Percentiles rank a stretch among this genome's conserved stretches.
phyloP scores from a whole-genome alignment of 2,329 filamentous ascomycete species.

The Fusarium euwallaceae region DNA sequence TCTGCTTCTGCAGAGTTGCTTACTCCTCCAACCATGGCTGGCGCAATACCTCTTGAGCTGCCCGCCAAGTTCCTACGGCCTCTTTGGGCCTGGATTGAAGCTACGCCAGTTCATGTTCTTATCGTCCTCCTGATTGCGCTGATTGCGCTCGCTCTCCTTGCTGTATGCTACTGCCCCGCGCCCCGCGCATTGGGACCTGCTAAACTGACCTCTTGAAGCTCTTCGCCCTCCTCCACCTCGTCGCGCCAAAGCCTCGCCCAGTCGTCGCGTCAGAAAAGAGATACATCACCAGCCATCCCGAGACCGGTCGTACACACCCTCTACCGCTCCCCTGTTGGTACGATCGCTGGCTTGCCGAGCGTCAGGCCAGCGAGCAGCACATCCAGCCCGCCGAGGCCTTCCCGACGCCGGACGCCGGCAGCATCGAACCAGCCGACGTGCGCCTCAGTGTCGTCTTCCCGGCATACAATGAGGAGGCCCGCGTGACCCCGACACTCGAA shows the following conservation, averaged over 20 bases:
- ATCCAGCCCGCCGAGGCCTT: conserved; percentile 54
- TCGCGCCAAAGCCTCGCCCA: conserved; percentile 84
- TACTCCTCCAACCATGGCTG: conserved; percentile 26
- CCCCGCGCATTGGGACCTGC: background rate
- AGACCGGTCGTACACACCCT: conserved; percentile 55
- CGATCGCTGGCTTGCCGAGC: conserved; percentile 77
- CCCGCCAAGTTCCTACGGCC: conserved; percentile 52
- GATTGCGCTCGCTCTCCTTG: conserved; percentile 52
- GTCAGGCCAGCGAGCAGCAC: conserved; percentile 62
- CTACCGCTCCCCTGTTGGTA: conserved; percentile 86
- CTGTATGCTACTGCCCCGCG: conserved; percentile 50
- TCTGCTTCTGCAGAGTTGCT: conserved; percentile 24
- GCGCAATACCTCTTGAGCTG: conserved; percentile 45
- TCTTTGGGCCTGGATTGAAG: conserved; percentile 53
- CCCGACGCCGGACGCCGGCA: conserved; percentile 62
- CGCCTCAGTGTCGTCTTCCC: conserved; percentile 93
- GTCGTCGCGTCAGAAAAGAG: conserved; percentile 84
- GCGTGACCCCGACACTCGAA: conserved; percentile 86
- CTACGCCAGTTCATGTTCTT: conserved; percentile 57
- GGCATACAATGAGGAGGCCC: conserved; percentile 92
- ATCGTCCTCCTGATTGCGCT: conserved; percentile 53
- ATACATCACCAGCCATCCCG: conserved; percentile 80
- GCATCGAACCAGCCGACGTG: conserved; percentile 82
- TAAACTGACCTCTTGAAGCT: conserved; percentile 52
- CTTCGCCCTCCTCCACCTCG: conserved; percentile 76